Evolutionary conservation across 163 green algal species (phyloP), one percentile per base, ranked within the genome.

Genomic region (Scenedesmus sp.): DNA sequence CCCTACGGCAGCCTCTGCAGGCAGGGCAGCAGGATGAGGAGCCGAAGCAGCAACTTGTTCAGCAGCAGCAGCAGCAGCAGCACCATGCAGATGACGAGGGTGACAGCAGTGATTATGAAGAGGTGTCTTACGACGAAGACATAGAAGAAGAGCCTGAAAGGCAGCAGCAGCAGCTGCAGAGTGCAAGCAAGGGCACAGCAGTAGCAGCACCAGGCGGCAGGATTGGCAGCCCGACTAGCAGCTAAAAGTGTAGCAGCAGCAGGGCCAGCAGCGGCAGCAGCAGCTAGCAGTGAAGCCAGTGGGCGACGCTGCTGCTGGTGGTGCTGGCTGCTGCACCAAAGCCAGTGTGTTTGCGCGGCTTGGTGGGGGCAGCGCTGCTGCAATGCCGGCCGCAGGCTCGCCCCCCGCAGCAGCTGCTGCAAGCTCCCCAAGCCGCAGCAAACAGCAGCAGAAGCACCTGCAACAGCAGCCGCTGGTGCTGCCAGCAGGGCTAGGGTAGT

Each of bases 31-130:
- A 51, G 26, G 15, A 12, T 56, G 12, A n/a, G n/a, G n/a, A n/a
- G n/a, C n/a, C n/a, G n/a, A n/a, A n/a, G n/a, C n/a, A n/a, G n/a
- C n/a, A n/a, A n/a, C n/a, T n/a, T n/a, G n/a, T n/a, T n/a, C n/a
- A n/a, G n/a, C n/a, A n/a, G n/a, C n/a, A n/a, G n/a, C n/a, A n/a
- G n/a, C n/a, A n/a, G n/a, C n/a, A n/a, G n/a, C 65, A 80, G 42
- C 40, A 40, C 26, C 18, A 72, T 26, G 79, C 35, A 22, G 79
- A 43, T 59, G 86, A 26, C 12, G 44, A 26, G 16, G 56, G 65
- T 2, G 49, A 51, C 15, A 56, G 20, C 26, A 86, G 79, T 83
- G 87, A 83, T 1, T 91, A 87, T 68, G 79, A 91, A 22, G 87
- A 91, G 53, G 87, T 87, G 78, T 13, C 43, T 0, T 16, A 76